These are phyloP conservation scores for Eucalyptus cloeziana DNA, from an alignment of 345 rosid genomes.

Conservation along the genomic window DNA sequence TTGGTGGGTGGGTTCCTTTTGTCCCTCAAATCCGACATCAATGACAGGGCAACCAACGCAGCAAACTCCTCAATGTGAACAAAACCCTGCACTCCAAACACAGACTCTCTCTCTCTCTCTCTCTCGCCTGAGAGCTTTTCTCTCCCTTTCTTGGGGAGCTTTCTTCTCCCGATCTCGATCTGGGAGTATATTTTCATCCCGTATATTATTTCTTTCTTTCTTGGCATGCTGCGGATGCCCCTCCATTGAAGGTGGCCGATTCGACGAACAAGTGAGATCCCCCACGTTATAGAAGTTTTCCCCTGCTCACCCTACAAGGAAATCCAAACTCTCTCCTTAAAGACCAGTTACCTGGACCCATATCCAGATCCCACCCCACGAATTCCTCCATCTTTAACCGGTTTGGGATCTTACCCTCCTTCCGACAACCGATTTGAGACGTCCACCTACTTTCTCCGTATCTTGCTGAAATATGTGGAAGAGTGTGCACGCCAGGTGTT, in stretches of 20 bases:
- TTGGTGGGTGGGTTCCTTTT: not conserved
- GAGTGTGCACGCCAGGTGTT: not conserved
- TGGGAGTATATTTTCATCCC: not conserved
- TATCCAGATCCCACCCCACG: not conserved
- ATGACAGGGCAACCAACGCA: not conserved
- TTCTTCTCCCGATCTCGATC: not conserved
- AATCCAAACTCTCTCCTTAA: not conserved
- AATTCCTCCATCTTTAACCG: not conserved
- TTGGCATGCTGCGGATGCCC: not conserved
- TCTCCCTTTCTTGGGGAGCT: no score
- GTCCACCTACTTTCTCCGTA: not conserved
- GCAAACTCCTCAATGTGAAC: no score
- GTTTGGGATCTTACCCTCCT: no score
- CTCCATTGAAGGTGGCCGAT: not conserved
- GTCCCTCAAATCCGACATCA: not conserved
- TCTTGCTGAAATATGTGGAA: not conserved
- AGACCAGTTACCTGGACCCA: not conserved
- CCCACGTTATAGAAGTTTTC: not conserved
- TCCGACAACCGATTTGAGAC: not conserved
- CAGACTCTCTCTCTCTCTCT: no score
- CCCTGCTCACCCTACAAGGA: not conserved
- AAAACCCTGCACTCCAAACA: no score
- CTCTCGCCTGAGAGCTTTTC: no score
- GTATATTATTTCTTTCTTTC: not conserved
- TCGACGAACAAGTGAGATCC: not conserved